Evolutionary conservation across 306 rosid species (phyloP), one percentile per base, ranked within the genome.

Genomic region (Pterocarpus santalinus): DNA sequence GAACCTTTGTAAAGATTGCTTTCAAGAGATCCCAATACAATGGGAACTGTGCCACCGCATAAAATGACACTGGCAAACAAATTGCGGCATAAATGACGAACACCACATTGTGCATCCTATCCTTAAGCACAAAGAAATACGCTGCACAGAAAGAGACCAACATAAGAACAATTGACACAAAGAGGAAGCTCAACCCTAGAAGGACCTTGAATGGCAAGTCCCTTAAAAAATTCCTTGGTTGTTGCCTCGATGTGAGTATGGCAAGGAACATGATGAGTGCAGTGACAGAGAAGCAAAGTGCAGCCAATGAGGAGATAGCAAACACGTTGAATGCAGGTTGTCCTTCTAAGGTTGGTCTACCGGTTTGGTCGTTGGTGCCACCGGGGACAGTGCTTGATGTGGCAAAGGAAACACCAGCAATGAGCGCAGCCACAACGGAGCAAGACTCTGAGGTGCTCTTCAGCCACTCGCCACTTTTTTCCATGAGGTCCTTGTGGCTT

Each of bases 61-160:
- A 86, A 33, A 89, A 74, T 0, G 80, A 17, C 2, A 57, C 65
- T 0, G 87, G 88, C 44, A 81, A 35, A 46, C 83, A 84, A 1
- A 82, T 79, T 7, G 73, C 63, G 0, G 60, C 77, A 33, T 80
- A 85, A 4, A 83, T 36, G 5, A 81, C 51, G 5, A 83, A 63
- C 1, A 66, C 80, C 3, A 58, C 72, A 5, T 82, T 49, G 11
- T 68, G 58, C 12, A 84, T 49, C 11, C 52, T 72, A 2, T 86
- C 78, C 56, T 66, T 46, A 0, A 86, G 68, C 80, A 72, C 76
- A 63, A 75, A 82, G 79, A 68, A 82, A 58, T 89, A 85, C 1
- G 82, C 90, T 0, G 90, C 83, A 5, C 87, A 76, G 12, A 84
- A 89, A 0, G 88, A 66, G 44, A 68, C 14, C 55, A 84, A 8